Evolutionary conservation across 345 rosid genomes (phyloP).

Genomic region (Camelina hispida): DNA sequence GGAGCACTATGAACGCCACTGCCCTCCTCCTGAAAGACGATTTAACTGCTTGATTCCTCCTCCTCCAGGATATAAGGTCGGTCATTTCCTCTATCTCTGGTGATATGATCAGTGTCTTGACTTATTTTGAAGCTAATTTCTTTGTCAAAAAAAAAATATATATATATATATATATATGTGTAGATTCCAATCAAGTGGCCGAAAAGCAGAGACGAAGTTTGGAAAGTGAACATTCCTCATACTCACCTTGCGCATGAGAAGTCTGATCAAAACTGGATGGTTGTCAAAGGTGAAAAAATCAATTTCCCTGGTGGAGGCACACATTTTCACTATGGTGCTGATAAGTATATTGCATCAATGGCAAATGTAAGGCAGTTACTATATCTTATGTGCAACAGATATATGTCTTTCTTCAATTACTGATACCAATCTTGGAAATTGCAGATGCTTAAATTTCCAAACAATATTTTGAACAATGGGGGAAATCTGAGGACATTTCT

Average conservation of each 20-base stretch:
- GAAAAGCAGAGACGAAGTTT: constrained; percentile 96
- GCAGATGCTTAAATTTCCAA: constrained; percentile 94
- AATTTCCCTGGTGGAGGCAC: constrained; percentile 99
- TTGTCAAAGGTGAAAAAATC: constrained; percentile 92
- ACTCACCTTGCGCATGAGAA: constrained; percentile 98
- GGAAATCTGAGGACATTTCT: constrained; percentile 89
- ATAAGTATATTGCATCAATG: constrained; percentile 90
- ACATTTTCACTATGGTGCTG: constrained; percentile 99
- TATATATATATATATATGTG: no score
- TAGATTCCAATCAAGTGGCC: constrained; percentile 99
- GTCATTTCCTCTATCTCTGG: neutral
- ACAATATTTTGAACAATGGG: constrained; percentile 67
- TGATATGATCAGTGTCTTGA: neutral
- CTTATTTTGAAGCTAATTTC: constrained; percentile 12
- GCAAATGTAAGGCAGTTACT: constrained; percentile 69
- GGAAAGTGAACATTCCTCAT: constrained; percentile 99
- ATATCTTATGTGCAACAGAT: constrained; percentile 11
- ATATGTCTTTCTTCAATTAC: neutral
- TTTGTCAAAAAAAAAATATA: constrained; percentile 1
- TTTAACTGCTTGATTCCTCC: constrained; percentile 98
- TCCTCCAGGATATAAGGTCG: constrained; percentile 91
- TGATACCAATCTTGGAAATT: constrained; percentile 9
- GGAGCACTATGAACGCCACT: constrained; percentile 99
- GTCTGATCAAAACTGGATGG: constrained; percentile 99
- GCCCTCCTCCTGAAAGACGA: constrained; percentile 91